Base-by-base conservation (phyloP, 140 eudicot species). In the Bidens hawaiensis region DNA sequence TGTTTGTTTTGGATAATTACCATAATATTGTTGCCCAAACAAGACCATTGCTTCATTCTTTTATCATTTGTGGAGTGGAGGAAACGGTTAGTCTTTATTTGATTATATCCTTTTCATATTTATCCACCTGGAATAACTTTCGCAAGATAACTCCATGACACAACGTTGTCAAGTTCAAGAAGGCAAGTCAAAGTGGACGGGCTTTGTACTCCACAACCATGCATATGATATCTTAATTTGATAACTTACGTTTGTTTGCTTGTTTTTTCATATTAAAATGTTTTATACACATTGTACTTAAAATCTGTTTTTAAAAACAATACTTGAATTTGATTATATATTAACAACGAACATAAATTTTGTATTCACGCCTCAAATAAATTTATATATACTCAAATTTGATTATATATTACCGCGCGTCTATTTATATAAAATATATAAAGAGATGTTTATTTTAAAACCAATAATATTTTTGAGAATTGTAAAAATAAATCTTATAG, bases 181-280 rank as follows among this genome's bases (percentile, higher is more conserved):
- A 76, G 81, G 77, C 81, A 76, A 64, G 73, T 76, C 77, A 76
- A 70, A 57, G 64, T 69, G 38, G 76, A 64, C 15, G 76, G 55
- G 73, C 64, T 68, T 76, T 63, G 60, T 64, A 57, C 28, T 58
- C 62, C 53, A 38, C 69, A 48, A 70, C n/a, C n/a, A 38, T 27
- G 21, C 21, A 13, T 33, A 13, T 36, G 41, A 4, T 45, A 30
- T 23, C 30, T 58, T 38, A 10, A 38, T 38, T 38, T 38, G 4
- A 38, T 38, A 38, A 38, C 45, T 45, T 23, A 2, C n/a, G 24
- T 23, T 2, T 21, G 24, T 9, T 30, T 10, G 6, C 1, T 15
- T 51, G 3, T 11, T 51, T 51, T 24, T 50, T 22, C 19, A 4
- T 50, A 22, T 18, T 50, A 50, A 50, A 24, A 7, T 17, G 19